Conservation (phyloP, 129 eudicot species). For the Arctium lappa region DNA sequence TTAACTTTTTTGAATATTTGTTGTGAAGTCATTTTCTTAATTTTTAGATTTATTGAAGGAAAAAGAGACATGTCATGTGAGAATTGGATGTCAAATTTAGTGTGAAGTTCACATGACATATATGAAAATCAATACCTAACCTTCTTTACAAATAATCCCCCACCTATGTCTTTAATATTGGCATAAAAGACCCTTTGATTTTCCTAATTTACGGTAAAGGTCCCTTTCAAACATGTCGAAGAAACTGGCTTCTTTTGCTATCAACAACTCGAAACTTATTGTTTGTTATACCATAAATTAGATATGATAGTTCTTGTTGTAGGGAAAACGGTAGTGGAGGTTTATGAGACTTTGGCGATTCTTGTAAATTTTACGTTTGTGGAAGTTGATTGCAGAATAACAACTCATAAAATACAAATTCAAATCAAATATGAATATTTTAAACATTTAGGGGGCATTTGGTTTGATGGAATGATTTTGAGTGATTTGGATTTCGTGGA, state of each 20-base stretch:
- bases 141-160: neutral
- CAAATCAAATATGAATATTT: neutral
- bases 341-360: neutral
- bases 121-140: constrained; percentile 16
- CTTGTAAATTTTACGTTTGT: neutral
- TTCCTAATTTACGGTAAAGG: neutral
- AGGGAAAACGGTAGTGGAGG: neutral
- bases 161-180: neutral
- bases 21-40: constrained; percentile 13
- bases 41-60: neutral
- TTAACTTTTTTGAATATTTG: neutral
- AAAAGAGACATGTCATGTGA: constrained; percentile 21
- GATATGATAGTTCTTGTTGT: neutral
- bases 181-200: neutral
- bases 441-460: neutral
- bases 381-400: neutral
- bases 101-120: constrained; percentile 32
- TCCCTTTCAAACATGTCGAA: neutral
- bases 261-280: neutral
- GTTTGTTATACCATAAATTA: no score
- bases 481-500: no score
- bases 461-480: no score
- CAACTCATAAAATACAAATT: neutral
- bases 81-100: constrained; percentile 23
- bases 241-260: neutral